These are phyloP conservation scores for Phialophora expanda DNA, from an alignment of 2,329 filamentous ascomycete genomes.

Conservation along the genomic window DNA sequence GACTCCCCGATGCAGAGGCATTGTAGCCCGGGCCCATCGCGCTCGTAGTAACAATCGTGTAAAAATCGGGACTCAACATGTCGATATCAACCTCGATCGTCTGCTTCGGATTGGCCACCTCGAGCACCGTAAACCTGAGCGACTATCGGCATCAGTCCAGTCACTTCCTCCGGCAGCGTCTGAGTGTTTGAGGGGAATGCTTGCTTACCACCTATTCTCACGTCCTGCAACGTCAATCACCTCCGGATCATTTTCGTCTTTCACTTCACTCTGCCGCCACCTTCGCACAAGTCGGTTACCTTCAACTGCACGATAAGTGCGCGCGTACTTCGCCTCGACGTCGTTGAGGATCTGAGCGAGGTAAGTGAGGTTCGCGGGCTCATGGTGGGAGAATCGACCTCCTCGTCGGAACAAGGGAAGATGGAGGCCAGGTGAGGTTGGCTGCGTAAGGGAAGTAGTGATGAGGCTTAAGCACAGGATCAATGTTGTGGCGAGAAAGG, in stretches of 20 bases:
- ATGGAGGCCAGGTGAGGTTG: conserved; percentile 24
- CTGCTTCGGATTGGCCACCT: conserved; percentile 40
- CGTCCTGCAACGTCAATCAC: conserved; percentile 31
- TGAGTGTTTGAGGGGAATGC: neutral
- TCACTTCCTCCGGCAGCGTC: neutral
- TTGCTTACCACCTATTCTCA: conserved; percentile 16
- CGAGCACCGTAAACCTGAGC: conserved; percentile 40
- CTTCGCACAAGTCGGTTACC: conserved; percentile 42
- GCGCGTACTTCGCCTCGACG: conserved; percentile 40
- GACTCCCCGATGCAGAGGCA: conserved; percentile 39
- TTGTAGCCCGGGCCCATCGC: conserved; percentile 41
- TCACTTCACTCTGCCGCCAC: conserved; percentile 34
- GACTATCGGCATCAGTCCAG: neutral
- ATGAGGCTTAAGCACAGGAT: conserved; percentile 15
- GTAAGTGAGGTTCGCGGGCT: conserved; percentile 39
- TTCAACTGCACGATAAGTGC: conserved; percentile 40
- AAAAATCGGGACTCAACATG: conserved; percentile 44
- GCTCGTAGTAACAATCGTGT: conserved; percentile 42
- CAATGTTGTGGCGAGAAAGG: neutral
- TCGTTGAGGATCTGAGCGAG: conserved; percentile 36
- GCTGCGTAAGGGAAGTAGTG: neutral
- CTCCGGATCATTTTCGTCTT: conserved; percentile 35
- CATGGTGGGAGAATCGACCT: conserved; percentile 28
- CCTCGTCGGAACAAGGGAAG: conserved; percentile 34
- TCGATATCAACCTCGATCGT: conserved; percentile 42